These are phyloP conservation scores for Eutrema salsugineum DNA, from an alignment of 441 rosid species.

Conservation along the genomic window DNA sequence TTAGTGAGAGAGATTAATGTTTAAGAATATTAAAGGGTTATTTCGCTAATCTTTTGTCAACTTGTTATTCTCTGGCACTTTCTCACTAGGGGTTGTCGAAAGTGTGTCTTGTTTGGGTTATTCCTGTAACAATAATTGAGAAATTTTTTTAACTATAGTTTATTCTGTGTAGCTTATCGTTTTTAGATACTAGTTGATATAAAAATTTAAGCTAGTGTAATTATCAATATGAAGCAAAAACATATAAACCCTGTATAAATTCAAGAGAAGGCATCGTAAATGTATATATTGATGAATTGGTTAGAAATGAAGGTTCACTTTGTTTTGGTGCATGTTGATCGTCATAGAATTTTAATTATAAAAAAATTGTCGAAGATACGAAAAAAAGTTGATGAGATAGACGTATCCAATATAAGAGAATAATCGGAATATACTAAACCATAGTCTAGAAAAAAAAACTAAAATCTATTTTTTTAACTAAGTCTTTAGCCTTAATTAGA, in stretches of 20 bases:
- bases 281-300: not conserved
- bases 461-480: too few relatives aligned
- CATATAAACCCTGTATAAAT: not conserved
- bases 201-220: not conserved
- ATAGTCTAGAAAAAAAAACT: too few relatives aligned
- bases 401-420: not conserved
- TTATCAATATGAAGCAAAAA: not conserved
- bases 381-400: not conserved
- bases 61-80: not conserved
- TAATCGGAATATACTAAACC: too few relatives aligned
- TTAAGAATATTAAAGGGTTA: slow-evolving; percentile 2
- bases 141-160: not conserved
- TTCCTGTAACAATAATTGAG: not conserved
- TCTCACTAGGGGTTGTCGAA: slow-evolving; percentile 1
- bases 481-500: too few relatives aligned
- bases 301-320: not conserved
- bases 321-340: not conserved
- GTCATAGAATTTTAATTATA: too few relatives aligned
- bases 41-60: not conserved
- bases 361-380: too few relatives aligned
- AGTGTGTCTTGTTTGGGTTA: not conserved
- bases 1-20: slow-evolving; percentile 12
- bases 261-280: not conserved
- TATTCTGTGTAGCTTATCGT: not conserved
- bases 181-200: not conserved